These are phyloP conservation scores for Cyclotella atomus DNA, from an alignment of 108 stramenopile species.

Conservation along the genomic window DNA sequence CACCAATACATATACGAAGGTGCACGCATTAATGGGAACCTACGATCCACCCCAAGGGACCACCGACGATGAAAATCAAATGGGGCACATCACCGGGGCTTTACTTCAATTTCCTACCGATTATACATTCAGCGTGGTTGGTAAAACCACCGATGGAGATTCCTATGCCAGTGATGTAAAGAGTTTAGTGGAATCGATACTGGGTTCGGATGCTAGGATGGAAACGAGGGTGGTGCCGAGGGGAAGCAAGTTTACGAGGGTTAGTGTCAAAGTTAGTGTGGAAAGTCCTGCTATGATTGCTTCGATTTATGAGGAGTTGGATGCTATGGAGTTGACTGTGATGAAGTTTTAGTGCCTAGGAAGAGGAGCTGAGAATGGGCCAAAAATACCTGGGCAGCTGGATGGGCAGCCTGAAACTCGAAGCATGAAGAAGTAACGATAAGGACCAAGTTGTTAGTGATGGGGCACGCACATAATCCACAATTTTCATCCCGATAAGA, in stretches of 20 bases:
- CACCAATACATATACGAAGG: too few species aligned
- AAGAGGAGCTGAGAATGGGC: too few species aligned
- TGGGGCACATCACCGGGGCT: conserved; percentile 72
- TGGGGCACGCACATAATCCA: too few species aligned
- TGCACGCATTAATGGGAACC: conserved; percentile 78
- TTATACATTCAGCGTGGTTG: conserved; percentile 73
- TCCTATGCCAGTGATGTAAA: conserved; percentile 64
- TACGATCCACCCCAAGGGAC: conserved; percentile 61
- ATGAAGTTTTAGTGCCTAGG: conserved; percentile 66
- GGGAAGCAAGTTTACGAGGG: conserved; percentile 70
- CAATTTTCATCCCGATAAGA: too few species aligned
- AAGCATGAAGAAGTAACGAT: too few species aligned
- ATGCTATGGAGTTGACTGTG: conserved; percentile 62
- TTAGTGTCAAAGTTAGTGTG: conserved; percentile 61
- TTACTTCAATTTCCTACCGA: conserved; percentile 67
- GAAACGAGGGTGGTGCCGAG: conserved; percentile 58
- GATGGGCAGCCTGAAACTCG: too few species aligned
- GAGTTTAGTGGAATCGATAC: conserved; percentile 37
- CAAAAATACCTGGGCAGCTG: too few species aligned
- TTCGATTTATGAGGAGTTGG: conserved; percentile 69
- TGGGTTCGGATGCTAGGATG: conserved; percentile 51
- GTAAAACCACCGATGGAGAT: conserved; percentile 53
- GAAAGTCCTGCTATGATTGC: conserved; percentile 71
- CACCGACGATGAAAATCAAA: conserved; percentile 68
- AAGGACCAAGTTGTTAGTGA: too few species aligned